Base-by-base conservation (phyloP, 176 grass and related monocot species). In the Musa beccarii region DNA sequence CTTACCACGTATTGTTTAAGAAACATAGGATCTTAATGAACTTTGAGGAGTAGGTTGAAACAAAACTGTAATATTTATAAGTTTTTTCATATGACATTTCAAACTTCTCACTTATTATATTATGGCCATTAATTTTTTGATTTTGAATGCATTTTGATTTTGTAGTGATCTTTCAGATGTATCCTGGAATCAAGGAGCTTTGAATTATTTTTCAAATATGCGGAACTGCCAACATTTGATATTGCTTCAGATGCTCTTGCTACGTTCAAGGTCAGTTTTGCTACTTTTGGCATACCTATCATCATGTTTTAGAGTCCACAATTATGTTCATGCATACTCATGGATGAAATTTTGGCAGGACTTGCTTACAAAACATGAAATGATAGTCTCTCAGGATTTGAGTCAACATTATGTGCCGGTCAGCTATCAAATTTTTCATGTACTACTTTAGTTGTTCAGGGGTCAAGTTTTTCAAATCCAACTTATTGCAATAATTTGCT, bases 101-200 rank as follows among this genome's bases (percentile, higher is more conserved):
- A 6, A 65, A 66, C 19, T 66, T 66, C 10, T 66, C 22, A 66
- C 16, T 26, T 73, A 53, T 54, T 56, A 28, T 74, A 11, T 19
- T 19, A 62, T 49, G 43, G 24, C n/a, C 19, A 52, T 52, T 12
- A 26, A 23, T 65, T 66, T 43, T 65, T 79, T 85, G 77, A 83
- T 85, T 87, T 81, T 93, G 9, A 83, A 85, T 85, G 78, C 79
- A 92, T 92, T 88, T 92, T 88, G 75, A 92, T 84, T 92, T 90
- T 90, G 85, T 92, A 83, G 81, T 90, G 81, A 84, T 93, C 80
- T 99, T 99, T 99, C 96, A 99, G 96, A 99, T 93, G 93, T 82
- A 89, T 99, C 81, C 71, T 99, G 74, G 90, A 87, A 81, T 99
- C 95, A 82, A 87, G 76, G 82, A 99, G 91, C 88, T 99, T 99